Evolutionary conservation across 768 basidiomycete species (phyloP).

Genomic region (Amanita pseudoporphyria): DNA sequence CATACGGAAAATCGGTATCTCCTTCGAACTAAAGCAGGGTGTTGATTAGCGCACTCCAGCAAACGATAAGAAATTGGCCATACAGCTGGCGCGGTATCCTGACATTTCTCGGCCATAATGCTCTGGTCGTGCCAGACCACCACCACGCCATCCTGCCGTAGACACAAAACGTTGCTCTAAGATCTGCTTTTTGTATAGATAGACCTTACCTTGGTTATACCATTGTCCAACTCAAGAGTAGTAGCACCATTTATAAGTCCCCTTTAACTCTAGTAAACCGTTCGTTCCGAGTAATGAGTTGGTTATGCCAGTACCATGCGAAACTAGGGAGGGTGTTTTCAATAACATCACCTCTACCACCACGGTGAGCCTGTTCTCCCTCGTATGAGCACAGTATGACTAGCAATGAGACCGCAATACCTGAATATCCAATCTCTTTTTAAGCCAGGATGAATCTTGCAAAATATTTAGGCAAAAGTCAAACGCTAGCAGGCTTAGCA

Average conservation of each 20-base stretch:
- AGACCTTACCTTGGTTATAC: constrained; percentile 50
- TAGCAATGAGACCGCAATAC: neutral
- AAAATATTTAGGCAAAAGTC: neutral
- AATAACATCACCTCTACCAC: constrained; percentile 63
- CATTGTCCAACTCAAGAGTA: constrained; percentile 73
- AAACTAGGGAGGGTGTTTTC: constrained; percentile 71
- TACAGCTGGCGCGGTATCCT: constrained; percentile 54
- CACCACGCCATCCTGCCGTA: constrained; percentile 73
- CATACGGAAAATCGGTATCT: constrained; percentile 63
- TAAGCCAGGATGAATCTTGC: neutral
- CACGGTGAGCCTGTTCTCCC: constrained; percentile 55
- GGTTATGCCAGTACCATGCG: constrained; percentile 43
- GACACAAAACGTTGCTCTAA: neutral
- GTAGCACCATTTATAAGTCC: constrained; percentile 71
- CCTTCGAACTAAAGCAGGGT: constrained; percentile 17
- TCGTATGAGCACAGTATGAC: neutral
- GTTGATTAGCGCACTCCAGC: neutral
- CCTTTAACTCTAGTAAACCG: constrained; percentile 26
- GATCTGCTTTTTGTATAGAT: neutral
- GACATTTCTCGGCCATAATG: constrained; percentile 55
- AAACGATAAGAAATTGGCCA: constrained; percentile 11
- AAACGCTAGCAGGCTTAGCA: neutral
- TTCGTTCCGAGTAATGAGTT: neutral
- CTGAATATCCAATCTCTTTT: neutral
- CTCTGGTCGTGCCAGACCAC: constrained; percentile 77